Evolutionary conservation across 129 eudicot species (phyloP).

Genomic region (Ambrosia artemisiifolia): DNA sequence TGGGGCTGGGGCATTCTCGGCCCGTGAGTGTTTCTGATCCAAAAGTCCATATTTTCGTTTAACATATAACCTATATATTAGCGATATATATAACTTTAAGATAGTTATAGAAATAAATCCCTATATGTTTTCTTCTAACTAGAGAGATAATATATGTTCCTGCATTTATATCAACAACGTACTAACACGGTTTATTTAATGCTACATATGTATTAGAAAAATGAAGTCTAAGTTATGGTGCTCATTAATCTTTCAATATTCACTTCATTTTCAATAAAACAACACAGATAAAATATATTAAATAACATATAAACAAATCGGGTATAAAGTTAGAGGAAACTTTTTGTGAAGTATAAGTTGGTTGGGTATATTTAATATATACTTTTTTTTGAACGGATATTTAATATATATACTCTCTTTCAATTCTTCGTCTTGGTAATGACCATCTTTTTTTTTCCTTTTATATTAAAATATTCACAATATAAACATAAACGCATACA

Average conservation of each 20-base stretch:
- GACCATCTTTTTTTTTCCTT: neutral
- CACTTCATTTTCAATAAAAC: neutral
- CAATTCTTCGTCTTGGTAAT: neutral
- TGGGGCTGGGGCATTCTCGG: no score
- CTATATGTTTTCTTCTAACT: no score
- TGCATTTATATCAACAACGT: neutral
- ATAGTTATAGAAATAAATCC: neutral
- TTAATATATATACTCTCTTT: no score
- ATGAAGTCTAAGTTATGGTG: neutral
- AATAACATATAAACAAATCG: neutral
- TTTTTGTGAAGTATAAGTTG: constrained; percentile 13
- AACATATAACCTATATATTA: no score
- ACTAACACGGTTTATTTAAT: neutral
- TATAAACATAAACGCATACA: neutral
- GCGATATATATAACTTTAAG: no score
- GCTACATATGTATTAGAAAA: neutral
- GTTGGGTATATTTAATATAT: neutral
- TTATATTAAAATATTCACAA: neutral
- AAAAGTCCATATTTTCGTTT: neutral
- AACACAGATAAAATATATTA: neutral
- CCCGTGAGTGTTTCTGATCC: neutral
- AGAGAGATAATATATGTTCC: neutral
- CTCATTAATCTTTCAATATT: neutral
- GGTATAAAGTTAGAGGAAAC: constrained; percentile 9
- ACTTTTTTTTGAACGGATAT: no score